Evolutionary conservation across 306 rosid species (phyloP).

Genomic region (Corylus americana): DNA sequence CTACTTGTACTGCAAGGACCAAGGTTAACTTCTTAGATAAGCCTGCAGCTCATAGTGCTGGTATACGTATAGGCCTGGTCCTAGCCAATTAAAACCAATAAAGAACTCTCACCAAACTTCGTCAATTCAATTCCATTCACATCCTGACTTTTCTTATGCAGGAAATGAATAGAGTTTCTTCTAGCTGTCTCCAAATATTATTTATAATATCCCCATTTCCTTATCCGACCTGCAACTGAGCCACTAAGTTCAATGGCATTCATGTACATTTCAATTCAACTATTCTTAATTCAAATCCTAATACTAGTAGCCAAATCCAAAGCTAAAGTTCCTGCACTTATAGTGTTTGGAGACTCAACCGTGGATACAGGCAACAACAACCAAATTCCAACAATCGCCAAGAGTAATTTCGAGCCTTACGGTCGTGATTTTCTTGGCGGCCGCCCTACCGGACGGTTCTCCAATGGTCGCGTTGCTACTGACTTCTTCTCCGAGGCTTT

Average conservation of each 20-base stretch:
- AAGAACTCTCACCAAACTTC: no score
- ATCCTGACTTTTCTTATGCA: no score
- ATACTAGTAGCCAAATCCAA: constrained; percentile 20
- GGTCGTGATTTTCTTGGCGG: constrained; percentile 57
- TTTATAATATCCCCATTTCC: no score
- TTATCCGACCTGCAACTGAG: no score
- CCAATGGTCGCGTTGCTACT: constrained; percentile 55
- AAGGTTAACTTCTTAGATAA: no score
- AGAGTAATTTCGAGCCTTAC: constrained; percentile 59
- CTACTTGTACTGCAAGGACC: no score
- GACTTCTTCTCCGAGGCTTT: constrained; percentile 59
- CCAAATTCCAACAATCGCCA: constrained; percentile 64
- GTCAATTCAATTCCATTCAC: no score
- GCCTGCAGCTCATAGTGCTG: no score
- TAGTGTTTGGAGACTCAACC: constrained; percentile 70
- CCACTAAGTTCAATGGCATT: constrained; percentile 25
- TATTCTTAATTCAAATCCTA: constrained; percentile 26
- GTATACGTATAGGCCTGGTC: no score
- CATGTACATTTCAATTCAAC: neutral
- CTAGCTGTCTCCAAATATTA: no score
- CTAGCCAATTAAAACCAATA: no score
- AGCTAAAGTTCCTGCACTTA: constrained; percentile 46
- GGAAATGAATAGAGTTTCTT: no score
- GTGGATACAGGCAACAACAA: constrained; percentile 76
- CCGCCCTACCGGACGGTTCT: constrained; percentile 53